Conservation (phyloP, 2,329 filamentous ascomycete species). For the Acrodontium crateriforme region DNA sequence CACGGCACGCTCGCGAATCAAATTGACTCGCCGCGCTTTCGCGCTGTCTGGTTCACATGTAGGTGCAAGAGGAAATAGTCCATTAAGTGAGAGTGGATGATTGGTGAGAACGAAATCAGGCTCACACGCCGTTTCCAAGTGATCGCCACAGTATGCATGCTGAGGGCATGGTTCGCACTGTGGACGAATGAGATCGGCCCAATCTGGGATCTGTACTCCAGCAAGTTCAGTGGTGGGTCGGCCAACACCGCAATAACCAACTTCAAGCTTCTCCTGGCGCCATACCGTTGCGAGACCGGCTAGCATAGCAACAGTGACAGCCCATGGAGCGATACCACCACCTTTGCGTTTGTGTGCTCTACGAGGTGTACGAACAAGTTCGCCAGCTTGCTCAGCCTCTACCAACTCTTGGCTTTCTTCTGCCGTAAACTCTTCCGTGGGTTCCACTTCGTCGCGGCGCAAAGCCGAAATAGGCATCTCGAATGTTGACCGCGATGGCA, state of each 20-base stretch:
- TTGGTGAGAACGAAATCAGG: slow-evolving; percentile 72
- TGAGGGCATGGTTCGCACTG: slow-evolving; percentile 80
- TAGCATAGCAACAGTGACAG: slow-evolving; percentile 58
- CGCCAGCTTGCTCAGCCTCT: slow-evolving; percentile 42
- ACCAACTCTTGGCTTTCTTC: slow-evolving; percentile 73
- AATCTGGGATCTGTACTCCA: slow-evolving; percentile 57
- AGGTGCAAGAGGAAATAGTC: slow-evolving; percentile 70
- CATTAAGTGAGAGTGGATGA: slow-evolving; percentile 71
- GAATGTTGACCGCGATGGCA: slow-evolving; percentile 44
- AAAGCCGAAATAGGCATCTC: slow-evolving; percentile 40
- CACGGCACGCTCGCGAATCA: slow-evolving; percentile 75
- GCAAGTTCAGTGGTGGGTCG: slow-evolving; percentile 45
- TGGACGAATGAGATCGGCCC: slow-evolving; percentile 56
- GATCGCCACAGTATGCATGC: slow-evolving; percentile 76
- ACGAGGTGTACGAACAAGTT: slow-evolving; percentile 31
- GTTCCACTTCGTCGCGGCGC: slow-evolving; percentile 41
- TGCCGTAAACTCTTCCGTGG: slow-evolving; percentile 86
- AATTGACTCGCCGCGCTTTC: slow-evolving; percentile 73
- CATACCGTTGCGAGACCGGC: slow-evolving; percentile 69
- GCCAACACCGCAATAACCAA: slow-evolving; percentile 83
- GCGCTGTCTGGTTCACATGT: slow-evolving; percentile 92
- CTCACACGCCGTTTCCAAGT: slow-evolving; percentile 69
- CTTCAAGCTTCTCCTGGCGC: slow-evolving; percentile 86
- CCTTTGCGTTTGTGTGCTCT: slow-evolving; percentile 29
- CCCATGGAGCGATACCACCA: slow-evolving; percentile 42